Base-by-base conservation (phyloP, 1,139 yeast species). In the Meyerozyma athensensis region DNA sequence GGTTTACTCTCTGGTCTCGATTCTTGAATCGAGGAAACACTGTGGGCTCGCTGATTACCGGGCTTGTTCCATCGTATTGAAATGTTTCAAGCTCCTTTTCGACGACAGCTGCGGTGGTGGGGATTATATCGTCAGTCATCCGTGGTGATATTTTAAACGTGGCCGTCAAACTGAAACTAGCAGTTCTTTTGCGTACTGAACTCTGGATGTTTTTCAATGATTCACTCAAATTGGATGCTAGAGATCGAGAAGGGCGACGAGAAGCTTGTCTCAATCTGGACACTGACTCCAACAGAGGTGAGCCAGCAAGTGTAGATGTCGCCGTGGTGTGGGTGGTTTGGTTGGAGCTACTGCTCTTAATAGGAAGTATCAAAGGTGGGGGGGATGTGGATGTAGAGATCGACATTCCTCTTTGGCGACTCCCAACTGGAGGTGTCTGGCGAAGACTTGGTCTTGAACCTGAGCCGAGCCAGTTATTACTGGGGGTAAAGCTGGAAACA, bases 1-100 rank as follows among this genome's bases (percentile, higher is more conserved):
- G 51, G 45, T 74, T 75, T 20, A 72, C 58, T 30, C 81, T 56
- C 31, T 63, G 67, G 41, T 74, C 79, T 43, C 81, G 56, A 33
- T 64, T 58, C 39, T 58, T 64, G 44, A 56, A 59, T 3, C 52
- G 37, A 8, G 39, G 35, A 24, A 39, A 34, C 30, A 36, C 36
- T 16, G 34, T 33, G 22, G 39, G 32, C 18, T 44, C 45, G 10
- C 26, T 14, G n/a, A 5, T 9, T n/a, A 20, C 18, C 5, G 21
- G 8, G 12, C 6, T 13, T 14, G 12, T 12, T 9, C 35, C 21
- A 12, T 24, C 28, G 12, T 13, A 14, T n/a, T 17, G 28, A 38
- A 39, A 39, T 4, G 44, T 41, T 17, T 40, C 39, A 17, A 42
- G 33, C 28, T 42, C 46, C 23, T 40, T 20, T 20, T 18, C 18